Evolutionary conservation across 176 grass and related monocot species (phyloP).

Genomic region (Oryza coarctata): DNA sequence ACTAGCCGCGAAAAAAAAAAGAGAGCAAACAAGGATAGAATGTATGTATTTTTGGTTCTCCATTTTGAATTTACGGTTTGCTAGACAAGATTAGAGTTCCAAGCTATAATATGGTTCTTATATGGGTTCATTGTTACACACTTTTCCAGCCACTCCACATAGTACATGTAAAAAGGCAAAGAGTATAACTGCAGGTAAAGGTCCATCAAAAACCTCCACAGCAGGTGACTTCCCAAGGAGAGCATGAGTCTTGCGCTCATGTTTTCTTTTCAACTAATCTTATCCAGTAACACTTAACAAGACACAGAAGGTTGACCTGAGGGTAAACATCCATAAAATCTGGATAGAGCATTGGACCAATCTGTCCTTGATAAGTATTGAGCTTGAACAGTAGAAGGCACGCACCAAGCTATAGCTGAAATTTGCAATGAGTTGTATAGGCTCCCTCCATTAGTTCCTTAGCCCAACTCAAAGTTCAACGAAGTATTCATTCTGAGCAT

Average conservation of each 20-base stretch:
- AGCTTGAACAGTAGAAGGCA: conserved; percentile 13
- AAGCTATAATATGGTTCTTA: conserved; percentile 33
- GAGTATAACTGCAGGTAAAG: conserved; percentile 36
- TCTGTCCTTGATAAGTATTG: conserved; percentile 32
- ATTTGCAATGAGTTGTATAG: conserved; percentile 32
- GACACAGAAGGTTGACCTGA: conserved; percentile 7
- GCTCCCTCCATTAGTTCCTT: conserved; percentile 12
- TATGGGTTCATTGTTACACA: conserved; percentile 18
- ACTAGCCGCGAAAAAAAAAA: neutral
- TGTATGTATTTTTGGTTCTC: conserved; percentile 1
- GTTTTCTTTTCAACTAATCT: neutral
- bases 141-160: conserved; percentile 35
- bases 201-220: conserved; percentile 33
- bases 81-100: conserved; percentile 10
- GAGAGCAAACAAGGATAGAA: neutral
- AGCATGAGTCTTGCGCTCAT: conserved; percentile 14
- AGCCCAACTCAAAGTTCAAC: conserved; percentile 29
- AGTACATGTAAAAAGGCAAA: conserved; percentile 34
- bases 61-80: conserved; percentile 9
- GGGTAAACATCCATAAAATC: conserved; percentile 31
- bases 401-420: conserved; percentile 34
- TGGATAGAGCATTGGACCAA: conserved; percentile 23
- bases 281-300: conserved; percentile 22
- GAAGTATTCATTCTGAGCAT: conserved; percentile 18
- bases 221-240: conserved; percentile 25